A percentile compares a stretch with the other conserved stretches of the same genome.
phyloP scores from a whole-genome alignment of 2,329 filamentous ascomycete genomes.

The Rutstroemia sp. region DNA sequence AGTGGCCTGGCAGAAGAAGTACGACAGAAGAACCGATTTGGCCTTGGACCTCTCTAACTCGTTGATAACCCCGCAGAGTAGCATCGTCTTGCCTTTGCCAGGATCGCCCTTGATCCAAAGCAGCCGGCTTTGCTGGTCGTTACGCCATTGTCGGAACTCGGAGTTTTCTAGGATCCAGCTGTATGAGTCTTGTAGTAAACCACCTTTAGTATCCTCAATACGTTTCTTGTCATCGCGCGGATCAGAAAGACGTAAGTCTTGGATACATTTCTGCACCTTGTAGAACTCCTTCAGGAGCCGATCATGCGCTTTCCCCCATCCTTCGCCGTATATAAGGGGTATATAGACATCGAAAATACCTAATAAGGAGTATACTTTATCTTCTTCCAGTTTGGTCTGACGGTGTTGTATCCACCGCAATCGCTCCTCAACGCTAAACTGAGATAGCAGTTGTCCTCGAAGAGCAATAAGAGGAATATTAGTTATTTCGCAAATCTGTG shows the following conservation, averaged over 20 bases:
- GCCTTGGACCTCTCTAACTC: background rate
- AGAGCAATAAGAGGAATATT: no score
- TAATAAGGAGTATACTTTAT: no score
- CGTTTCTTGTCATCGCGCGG: background rate
- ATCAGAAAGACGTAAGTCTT: background rate
- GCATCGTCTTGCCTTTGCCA: slow-evolving; percentile 3
- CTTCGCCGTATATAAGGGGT: no score
- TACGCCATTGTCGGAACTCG: background rate
- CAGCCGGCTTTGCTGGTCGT: background rate
- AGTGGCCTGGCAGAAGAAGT: slow-evolving; percentile 3
- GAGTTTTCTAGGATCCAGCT: background rate
- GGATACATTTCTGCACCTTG: no score
- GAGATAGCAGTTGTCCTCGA: no score
- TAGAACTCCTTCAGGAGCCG: no score
- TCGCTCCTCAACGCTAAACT: no score
- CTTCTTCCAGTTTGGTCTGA: no score
- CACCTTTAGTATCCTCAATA: background rate
- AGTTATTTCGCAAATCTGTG: no score
- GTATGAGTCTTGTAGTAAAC: background rate
- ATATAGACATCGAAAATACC: no score
- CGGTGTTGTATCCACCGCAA: no score
- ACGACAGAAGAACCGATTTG: background rate
- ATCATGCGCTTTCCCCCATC: no score
- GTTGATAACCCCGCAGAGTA: slow-evolving; percentile 1
- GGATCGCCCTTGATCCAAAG: slow-evolving; percentile 2